Percentiles rank a stretch among this genome's conserved stretches.
Conservation (phyloP, 805 yeast species). For the Sugiyamaella americana region DNA sequence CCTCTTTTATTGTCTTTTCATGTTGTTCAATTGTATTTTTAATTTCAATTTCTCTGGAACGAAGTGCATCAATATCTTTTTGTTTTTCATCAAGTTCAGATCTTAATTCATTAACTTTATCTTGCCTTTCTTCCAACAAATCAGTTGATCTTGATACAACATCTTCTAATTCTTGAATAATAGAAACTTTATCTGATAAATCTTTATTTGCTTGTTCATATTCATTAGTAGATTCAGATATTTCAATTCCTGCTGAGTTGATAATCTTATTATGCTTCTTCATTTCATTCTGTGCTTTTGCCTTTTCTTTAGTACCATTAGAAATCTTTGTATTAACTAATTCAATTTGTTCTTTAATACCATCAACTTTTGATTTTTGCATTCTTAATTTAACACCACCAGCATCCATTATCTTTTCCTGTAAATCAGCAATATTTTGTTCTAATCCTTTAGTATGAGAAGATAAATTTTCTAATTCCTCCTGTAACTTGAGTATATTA, state of each 20-base stretch:
- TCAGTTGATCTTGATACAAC: slow-evolving; percentile 18
- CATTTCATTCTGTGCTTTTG: slow-evolving; percentile 60
- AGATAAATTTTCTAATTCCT: slow-evolving; percentile 42
- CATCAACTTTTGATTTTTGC: slow-evolving; percentile 77
- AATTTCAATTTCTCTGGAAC: slow-evolving; percentile 61
- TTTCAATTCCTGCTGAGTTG: slow-evolving; percentile 43
- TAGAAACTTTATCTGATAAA: slow-evolving; percentile 21
- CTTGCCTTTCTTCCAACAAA: slow-evolving; percentile 24
- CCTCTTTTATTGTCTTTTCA: slow-evolving; percentile 38
- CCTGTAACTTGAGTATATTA: slow-evolving; percentile 32
- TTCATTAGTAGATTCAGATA: slow-evolving; percentile 34
- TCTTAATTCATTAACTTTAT: slow-evolving; percentile 31
- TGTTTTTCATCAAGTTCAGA: slow-evolving; percentile 37
- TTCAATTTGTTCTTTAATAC: slow-evolving; percentile 60
- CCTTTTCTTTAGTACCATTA: slow-evolving; percentile 48
- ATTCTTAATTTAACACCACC: slow-evolving; percentile 83
- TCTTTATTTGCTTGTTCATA: slow-evolving; percentile 37
- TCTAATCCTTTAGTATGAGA: slow-evolving; percentile 52
- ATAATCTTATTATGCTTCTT: slow-evolving; percentile 48
- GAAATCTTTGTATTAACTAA: slow-evolving; percentile 51
- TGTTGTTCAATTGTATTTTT: slow-evolving; percentile 57
- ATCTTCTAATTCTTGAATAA: slow-evolving; percentile 16
- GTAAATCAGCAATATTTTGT: slow-evolving; percentile 51
- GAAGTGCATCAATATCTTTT: slow-evolving; percentile 47
- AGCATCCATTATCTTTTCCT: slow-evolving; percentile 75